Percentiles rank a stretch among this genome's conserved stretches.
Conservation (phyloP, 108 stramenopile species). For the Chaetoceros muelleri region DNA sequence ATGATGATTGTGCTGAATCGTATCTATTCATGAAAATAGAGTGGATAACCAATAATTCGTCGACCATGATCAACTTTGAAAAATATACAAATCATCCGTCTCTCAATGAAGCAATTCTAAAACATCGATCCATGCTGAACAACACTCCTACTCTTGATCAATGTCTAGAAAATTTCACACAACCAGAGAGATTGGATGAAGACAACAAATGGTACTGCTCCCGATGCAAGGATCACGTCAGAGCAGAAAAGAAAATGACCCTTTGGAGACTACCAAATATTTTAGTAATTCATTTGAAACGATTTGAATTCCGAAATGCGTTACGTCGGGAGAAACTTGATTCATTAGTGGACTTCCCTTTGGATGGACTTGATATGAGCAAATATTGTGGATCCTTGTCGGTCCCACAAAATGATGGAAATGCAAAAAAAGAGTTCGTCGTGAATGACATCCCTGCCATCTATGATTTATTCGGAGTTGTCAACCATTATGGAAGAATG, state of each 20-base stretch:
- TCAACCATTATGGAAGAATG: slow-evolving; percentile 91
- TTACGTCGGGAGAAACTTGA: slow-evolving; percentile 81
- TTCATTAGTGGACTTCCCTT: slow-evolving; percentile 84
- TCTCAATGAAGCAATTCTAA: slow-evolving; percentile 11
- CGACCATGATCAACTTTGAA: slow-evolving; percentile 17
- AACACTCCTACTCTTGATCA: slow-evolving; percentile 48
- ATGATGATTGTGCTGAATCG: slow-evolving; percentile 15
- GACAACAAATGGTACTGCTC: slow-evolving; percentile 88
- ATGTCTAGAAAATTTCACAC: slow-evolving; percentile 66
- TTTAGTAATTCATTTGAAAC: slow-evolving; percentile 91
- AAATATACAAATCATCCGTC: slow-evolving; percentile 18
- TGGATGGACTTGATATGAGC: slow-evolving; percentile 66
- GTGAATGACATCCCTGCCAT: slow-evolving; percentile 54
- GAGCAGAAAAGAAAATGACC: slow-evolving; percentile 90
- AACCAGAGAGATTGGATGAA: slow-evolving; percentile 81
- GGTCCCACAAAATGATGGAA: neutral
- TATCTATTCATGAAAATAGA: slow-evolving; percentile 37
- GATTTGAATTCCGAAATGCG: slow-evolving; percentile 81
- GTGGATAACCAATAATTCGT: slow-evolving; percentile 20
- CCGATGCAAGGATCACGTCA: slow-evolving; percentile 79
- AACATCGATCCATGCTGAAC: slow-evolving; percentile 7
- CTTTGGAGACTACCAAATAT: slow-evolving; percentile 91
- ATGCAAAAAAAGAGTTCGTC: slow-evolving; percentile 13
- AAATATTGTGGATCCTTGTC: slow-evolving; percentile 23
- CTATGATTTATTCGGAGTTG: slow-evolving; percentile 94